Base-by-base conservation (phyloP, 192 early-diverging fungal genomes). In the Geosiphon pyriformis region DNA sequence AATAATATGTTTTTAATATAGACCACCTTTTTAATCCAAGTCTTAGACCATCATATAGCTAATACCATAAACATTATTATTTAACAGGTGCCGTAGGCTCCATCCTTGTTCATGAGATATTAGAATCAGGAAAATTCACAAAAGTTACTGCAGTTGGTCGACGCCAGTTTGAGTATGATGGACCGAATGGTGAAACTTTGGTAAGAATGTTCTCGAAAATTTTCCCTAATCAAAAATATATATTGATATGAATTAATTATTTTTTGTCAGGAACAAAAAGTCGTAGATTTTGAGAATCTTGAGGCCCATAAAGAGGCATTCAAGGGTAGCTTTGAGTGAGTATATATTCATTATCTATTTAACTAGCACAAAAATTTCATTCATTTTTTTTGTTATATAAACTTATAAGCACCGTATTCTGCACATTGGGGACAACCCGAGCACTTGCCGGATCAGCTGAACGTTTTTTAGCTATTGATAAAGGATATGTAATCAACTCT, bases 251-350 rank as follows among this genome's bases (percentile, higher is more conserved):
- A 60, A 37, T 46, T 4, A 59, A 62, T 4, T 4, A 20, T 18
- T 26, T 25, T 63, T 23, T 32, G 17, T 15, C 25, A 53, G 22
- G 81, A 86, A 32, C 87, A 91, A 71, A 81, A 87, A 61, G 75
- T 79, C 1, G 79, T 90, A 22, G 85, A 92, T 74, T 90, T 89
- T 72, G 91, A 94, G 22, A 85, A 92, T 48, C 67, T 85, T 11
- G 80, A 83, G 12, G 58, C 67, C 10, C 31, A 55, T 59, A 66
- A 71, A 1, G 56, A 67, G 10, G 77, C 53, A 3, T 80, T 86
- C 34, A 65, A 59, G 18, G 78, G 77, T n/a, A 59, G 75, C 26
- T n/a, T n/a, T n/a, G 72, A 78, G 83, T 83, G 74, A 73, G 79
- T 67, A 23, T 20, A 34, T 30, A 18, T 73, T 76, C 46, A n/a